A percentile compares a stretch with the other conserved stretches of the same genome.
Conservation (phyloP, 2,329 filamentous ascomycete genomes). For the Stagonosporopsis chrysanthemi region DNA sequence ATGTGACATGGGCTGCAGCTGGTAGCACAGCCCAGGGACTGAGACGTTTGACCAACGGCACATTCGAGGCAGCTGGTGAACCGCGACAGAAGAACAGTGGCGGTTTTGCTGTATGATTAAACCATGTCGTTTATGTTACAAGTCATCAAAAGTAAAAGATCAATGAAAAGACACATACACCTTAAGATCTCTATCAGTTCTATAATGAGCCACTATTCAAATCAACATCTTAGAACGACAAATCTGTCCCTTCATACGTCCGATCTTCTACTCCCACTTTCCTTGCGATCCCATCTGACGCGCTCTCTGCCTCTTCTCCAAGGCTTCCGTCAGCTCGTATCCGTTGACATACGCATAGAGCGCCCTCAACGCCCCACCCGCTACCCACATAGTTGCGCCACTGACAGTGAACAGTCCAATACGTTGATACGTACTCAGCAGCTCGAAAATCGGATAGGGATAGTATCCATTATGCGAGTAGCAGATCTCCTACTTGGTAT, state of each 20-base stretch:
- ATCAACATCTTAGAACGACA: too few relatives aligned
- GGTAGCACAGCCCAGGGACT: constrained; percentile 78
- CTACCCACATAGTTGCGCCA: constrained; percentile 74
- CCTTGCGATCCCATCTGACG: constrained; percentile 26
- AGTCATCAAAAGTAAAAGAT: not conserved
- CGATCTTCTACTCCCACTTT: constrained; percentile 29
- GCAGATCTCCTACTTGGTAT: constrained; percentile 64
- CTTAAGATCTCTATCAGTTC: too few relatives aligned
- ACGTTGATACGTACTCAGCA: constrained; percentile 71
- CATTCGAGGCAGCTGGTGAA: constrained; percentile 80
- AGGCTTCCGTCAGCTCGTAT: constrained; percentile 32
- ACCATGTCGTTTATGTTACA: too few relatives aligned
- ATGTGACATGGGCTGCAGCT: constrained; percentile 71
- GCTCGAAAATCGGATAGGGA: constrained; percentile 83
- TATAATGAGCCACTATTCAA: too few relatives aligned
- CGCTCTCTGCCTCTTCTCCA: constrained; percentile 29
- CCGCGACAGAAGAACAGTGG: constrained; percentile 76
- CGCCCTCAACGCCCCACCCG: constrained; percentile 73
- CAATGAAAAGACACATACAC: not conserved
- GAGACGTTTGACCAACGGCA: constrained; percentile 66
- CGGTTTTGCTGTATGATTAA: constrained; percentile 60
- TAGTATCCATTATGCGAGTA: constrained; percentile 75
- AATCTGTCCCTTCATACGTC: not conserved
- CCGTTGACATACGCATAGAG: constrained; percentile 74
- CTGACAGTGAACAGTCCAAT: constrained; percentile 73